phyloP scores from a whole-genome alignment of 2,329 filamentous ascomycete genomes.

The Penicillium crustosum region DNA sequence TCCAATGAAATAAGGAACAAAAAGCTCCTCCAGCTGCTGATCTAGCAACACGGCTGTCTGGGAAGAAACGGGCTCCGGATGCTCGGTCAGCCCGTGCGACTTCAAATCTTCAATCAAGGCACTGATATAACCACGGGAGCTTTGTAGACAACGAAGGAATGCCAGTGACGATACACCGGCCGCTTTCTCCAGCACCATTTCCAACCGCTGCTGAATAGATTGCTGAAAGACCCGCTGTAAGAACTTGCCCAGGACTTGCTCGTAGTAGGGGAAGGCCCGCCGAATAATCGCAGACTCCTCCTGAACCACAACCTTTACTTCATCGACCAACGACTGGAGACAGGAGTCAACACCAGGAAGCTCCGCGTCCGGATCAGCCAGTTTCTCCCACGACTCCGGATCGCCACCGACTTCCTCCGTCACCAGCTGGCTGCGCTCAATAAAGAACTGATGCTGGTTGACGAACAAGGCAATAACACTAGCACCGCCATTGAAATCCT shows the following conservation, averaged over 20 bases:
- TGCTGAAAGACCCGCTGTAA: conserved; percentile 96
- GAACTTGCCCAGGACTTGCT: conserved; percentile 89
- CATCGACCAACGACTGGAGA: conserved; percentile 86
- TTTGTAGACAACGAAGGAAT: conserved; percentile 86
- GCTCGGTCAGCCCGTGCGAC: conserved; percentile 87
- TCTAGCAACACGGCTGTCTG: conserved; percentile 73
- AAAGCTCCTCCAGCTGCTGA: conserved; percentile 65
- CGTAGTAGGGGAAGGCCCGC: conserved; percentile 91
- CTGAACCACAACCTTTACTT: conserved; percentile 92
- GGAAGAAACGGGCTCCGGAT: conserved; percentile 85
- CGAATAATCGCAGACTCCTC: conserved; percentile 98
- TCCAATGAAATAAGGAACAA: conserved; percentile 65
- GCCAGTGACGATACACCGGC: conserved; percentile 87
- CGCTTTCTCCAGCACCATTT: conserved; percentile 94
- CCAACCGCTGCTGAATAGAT: conserved; percentile 91
- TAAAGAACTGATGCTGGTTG: conserved; percentile 99
- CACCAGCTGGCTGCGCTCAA: conserved; percentile 88
- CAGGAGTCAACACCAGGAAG: conserved; percentile 89
- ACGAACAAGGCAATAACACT: conserved; percentile 96
- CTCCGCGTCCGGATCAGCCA: conserved; percentile 92
- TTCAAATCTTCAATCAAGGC: conserved; percentile 89
- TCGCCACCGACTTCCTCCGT: conserved; percentile 71
- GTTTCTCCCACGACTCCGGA: conserved; percentile 76
- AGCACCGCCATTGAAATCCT: conserved; percentile 93
- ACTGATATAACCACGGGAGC: conserved; percentile 85